Base-by-base conservation (phyloP, 1,284 basidiomycete species). In the Baeospora myosura region DNA sequence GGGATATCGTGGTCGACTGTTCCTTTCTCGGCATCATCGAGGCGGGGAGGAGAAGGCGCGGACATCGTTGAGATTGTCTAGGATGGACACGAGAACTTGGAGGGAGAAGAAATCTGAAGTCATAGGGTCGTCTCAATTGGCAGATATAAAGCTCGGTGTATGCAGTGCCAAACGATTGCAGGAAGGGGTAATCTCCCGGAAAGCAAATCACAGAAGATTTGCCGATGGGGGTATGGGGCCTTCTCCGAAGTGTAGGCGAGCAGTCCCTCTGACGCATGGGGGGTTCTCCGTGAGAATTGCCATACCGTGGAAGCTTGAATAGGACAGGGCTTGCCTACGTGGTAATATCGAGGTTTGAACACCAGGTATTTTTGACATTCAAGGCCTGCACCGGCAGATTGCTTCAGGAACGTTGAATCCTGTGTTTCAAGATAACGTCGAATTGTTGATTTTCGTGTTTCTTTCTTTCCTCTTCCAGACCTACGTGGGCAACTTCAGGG, bases 11-110 rank as follows among this genome's bases (percentile, higher is more conserved):
- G 56, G 26, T 58, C 55, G 28, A 47, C 49, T 29, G 62, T 47
- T 17, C 64, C 65, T 46, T 63, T 63, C 57, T 69, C 66, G 30
- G 59, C 61, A 48, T 64, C 63, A 50, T 65, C 57, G 25, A 61
- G 43, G 21, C 21, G 25, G 4, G 14, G 20, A 17, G 41, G 41
- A 14, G 35, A 34, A 31, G 36, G 38, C 16, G 36, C 17, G 24
- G 17, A 38, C 16, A 20, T 17, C 10, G 28, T 22, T 20, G 7
- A 26, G 16, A 12, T 11, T 20, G 12, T 8, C 21, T 38, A 31
- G 18, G 28, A 18, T 16, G 33, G 17, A 12, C 18, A 20, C 5
- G 30, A 36, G 39, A 31, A 7, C 21, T 18, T 20, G 12, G 28
- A 32, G 20, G 17, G 17, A 23, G 17, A 37, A 14, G 35, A 21